Base-by-base conservation (phyloP, 2,329 filamentous ascomycete genomes). In the Pyrenochaeta sp. region DNA sequence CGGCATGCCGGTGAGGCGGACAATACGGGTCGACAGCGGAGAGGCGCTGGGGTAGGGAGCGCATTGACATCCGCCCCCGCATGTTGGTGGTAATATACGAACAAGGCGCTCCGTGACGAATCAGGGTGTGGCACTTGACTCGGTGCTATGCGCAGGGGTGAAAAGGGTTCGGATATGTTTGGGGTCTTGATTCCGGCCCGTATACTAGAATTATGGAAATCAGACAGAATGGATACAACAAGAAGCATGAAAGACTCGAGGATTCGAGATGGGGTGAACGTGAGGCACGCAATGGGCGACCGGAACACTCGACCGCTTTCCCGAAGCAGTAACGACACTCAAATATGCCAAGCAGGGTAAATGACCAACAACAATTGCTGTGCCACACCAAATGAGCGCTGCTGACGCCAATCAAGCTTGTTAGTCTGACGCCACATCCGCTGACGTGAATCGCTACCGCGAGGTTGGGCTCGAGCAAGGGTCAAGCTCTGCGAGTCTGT, bases 31-130 rank as follows among this genome's bases (percentile, higher is more conserved):
- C 50, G 47, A 51, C 27, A 32, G 39, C 46, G 55, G 30, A 36
- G 13, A 32, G 50, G 28, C n/a, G 25, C 19, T 37, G 42, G 45
- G 45, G 27, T 47, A 32, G 25, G 40, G 15, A 43, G 37, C 51
- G 52, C 54, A 58, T 56, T 53, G 54, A 50, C 39, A n/a, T 54
- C 44, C 37, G 58, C 55, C 60, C 55, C 58, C 51, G 54, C 54
- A 52, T 61, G 55, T 61, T 64, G 61, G 58, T 52, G 50, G 44
- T 61, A 49, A 56, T 56, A 56, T 48, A 44, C 39, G 48, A 34
- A 24, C 43, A 48, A 25, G 49, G 50, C 40, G 49, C 44, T 48
- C 56, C 49, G 43, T 28, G 57, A 56, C 57, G 49, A 49, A 59
- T 55, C 47, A 44, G 52, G 49, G 13, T 25, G 28, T 27, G 27